Conservation (phyloP, 805 yeast genomes). For the Scheffersomyces lignosus region DNA sequence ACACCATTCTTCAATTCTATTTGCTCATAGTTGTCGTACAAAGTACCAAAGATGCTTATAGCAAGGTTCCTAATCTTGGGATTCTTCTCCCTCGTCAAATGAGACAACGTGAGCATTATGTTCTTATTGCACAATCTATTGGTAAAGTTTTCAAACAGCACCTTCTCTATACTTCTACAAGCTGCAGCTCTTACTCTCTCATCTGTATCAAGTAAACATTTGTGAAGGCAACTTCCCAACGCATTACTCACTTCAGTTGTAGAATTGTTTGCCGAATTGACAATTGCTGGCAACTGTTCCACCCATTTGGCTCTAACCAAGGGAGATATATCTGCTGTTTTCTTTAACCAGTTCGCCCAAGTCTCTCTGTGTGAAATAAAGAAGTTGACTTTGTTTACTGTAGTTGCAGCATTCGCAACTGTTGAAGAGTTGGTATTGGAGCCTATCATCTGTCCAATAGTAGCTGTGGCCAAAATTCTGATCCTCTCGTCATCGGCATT, state of each 20-base stretch:
- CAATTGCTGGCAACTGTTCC: slow-evolving; percentile 50
- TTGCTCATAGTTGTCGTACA: slow-evolving; percentile 51
- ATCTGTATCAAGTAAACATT: slow-evolving; percentile 73
- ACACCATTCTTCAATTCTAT: slow-evolving; percentile 12
- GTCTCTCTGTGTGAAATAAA: slow-evolving; percentile 55
- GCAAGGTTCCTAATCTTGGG: slow-evolving; percentile 61
- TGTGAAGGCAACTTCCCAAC: slow-evolving; percentile 53
- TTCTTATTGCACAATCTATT: slow-evolving; percentile 46
- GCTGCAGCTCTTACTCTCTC: slow-evolving; percentile 69
- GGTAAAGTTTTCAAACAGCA: slow-evolving; percentile 50
- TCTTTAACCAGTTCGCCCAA: slow-evolving; percentile 72
- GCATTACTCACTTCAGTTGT: slow-evolving; percentile 46
- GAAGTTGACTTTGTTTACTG: slow-evolving; percentile 56
- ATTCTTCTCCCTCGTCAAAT: slow-evolving; percentile 71
- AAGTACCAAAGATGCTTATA: slow-evolving; percentile 47
- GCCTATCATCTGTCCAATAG: slow-evolving; percentile 65
- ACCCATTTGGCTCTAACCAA: slow-evolving; percentile 72
- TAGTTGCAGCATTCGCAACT: slow-evolving; percentile 20
- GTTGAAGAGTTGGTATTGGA: slow-evolving; percentile 24
- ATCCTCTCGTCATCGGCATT: slow-evolving; percentile 66
- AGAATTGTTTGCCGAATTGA: slow-evolving; percentile 45
- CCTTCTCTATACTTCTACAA: slow-evolving; percentile 48
- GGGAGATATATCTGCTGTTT: slow-evolving; percentile 67
- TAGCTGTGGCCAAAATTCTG: slow-evolving; percentile 67
- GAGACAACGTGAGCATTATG: slow-evolving; percentile 55